Evolutionary conservation across 2,329 filamentous ascomycete genomes (phyloP).

Genomic region (Sclerotinia glacialis): DNA sequence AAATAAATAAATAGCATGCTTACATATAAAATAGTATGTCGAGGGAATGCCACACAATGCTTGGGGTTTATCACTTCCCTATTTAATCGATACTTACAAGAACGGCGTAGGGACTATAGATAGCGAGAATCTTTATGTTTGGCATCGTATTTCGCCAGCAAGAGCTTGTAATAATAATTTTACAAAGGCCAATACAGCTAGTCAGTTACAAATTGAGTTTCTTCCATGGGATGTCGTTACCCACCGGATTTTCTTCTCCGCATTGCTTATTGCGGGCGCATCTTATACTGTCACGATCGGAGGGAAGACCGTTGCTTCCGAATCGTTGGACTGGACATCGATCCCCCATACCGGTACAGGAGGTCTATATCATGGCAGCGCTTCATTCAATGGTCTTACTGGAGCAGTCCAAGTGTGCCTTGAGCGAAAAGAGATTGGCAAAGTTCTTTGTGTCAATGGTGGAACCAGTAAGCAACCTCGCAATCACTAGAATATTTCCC

Average conservation of each 20-base stretch:
- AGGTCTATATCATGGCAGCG: neutral
- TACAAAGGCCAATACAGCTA: neutral
- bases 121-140: neutral
- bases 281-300: neutral
- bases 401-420: neutral
- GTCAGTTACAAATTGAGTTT: neutral
- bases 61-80: neutral
- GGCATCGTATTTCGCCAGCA: neutral
- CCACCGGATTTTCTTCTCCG: neutral
- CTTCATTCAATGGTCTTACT: neutral
- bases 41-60: neutral
- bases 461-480: neutral
- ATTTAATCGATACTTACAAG: neutral
- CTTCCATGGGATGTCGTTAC: neutral
- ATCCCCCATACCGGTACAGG: neutral
- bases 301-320: neutral
- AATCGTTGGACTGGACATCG: too few relatives aligned
- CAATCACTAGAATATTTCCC: too few relatives aligned
- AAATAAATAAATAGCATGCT: neutral
- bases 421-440: neutral
- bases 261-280: neutral
- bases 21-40: neutral
- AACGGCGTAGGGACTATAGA: neutral
- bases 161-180: neutral
- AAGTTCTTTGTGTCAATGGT: neutral